Percentiles rank a stretch among this genome's conserved stretches.
Evolutionary conservation across 495 filamentous ascomycete species (phyloP).

Genomic region (Hypoxylon fuscum): DNA sequence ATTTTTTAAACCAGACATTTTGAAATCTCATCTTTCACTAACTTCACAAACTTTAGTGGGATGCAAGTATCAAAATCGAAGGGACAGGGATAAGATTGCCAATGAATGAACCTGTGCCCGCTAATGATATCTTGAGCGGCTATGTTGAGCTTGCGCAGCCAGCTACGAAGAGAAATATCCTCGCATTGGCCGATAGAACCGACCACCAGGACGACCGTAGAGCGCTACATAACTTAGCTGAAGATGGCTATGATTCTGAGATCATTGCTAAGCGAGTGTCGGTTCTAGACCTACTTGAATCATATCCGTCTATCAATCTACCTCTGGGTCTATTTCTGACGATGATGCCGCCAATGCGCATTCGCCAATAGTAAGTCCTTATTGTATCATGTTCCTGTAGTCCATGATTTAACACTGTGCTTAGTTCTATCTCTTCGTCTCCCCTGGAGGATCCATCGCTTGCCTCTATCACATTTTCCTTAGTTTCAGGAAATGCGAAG

Average conservation of each 20-base stretch:
- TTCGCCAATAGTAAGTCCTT: conserved; percentile 64
- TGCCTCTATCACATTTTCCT: conserved; percentile 65
- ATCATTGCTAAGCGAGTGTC: conserved; percentile 60
- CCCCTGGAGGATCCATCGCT: conserved; percentile 57
- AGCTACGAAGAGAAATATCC: conserved; percentile 55
- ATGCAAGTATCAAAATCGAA: conserved; percentile 21
- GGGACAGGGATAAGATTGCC: conserved; percentile 59
- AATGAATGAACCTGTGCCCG: conserved; percentile 60
- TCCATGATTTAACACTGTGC: conserved; percentile 1
- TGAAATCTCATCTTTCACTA: too few species aligned
- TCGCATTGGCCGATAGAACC: conserved; percentile 33
- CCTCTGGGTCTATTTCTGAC: conserved; percentile 65
- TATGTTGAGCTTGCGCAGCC: conserved; percentile 74
- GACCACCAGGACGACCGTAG: conserved; percentile 22
- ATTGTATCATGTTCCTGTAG: too few species aligned
- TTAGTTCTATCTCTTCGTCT: conserved; percentile 65
- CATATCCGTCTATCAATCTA: conserved; percentile 53
- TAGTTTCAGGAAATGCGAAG: conserved; percentile 51
- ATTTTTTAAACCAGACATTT: too few species aligned
- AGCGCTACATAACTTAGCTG: conserved; percentile 22
- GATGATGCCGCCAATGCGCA: conserved; percentile 70
- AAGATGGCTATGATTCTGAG: conserved; percentile 32
- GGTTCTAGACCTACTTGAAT: conserved; percentile 67
- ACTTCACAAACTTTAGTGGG: too few species aligned
- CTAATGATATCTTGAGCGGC: conserved; percentile 63